Evolutionary conservation across 1,284 basidiomycete species (phyloP), one percentile per base, ranked within the genome.

Genomic region (Cutaneotrichosporon sp.): DNA sequence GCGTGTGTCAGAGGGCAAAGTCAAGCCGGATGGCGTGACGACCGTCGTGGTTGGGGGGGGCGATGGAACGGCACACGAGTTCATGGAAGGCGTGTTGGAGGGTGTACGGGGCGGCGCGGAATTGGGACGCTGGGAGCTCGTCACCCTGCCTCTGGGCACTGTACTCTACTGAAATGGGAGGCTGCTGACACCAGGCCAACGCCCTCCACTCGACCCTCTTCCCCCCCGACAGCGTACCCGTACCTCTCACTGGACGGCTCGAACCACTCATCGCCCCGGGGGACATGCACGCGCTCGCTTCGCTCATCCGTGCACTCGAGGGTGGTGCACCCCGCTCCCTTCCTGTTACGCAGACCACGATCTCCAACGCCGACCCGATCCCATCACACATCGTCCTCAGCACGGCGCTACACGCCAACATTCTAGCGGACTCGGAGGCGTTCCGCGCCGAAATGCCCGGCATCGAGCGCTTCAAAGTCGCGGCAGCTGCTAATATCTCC

Each of bases 31-130:
- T 14, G 90, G 92, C 21, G 9, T 72, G 89, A 46, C 66, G 1
- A 59, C 22, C 3, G 69, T 91, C 52, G 76, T 92, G 56, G 81
- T 93, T 14, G 86, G 84, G n/a, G 90, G 90, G 3, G 92, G 92
- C 11, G 92, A 96, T 76, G 92, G 92, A n/a, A 95, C 92, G 0
- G 82, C 93, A 36, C 90, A 93, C 75, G 92, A 95, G 75, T 85
- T 94, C 61, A 83, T 92, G 70, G 89, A 90, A 65, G 82, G 83
- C 7, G 73, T 90, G 36, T 80, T 83, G 2, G 22, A 22, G 9
- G 21, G 51, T 9, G 42, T 49, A 11, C 34, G 50, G 31, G n/a
- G 7, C 4, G 52, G 42, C 6, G 56, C 30, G 5, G 26, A 5
- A 0, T 14, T 51, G 13, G 46, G 65, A 14, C 68, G 73, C 18